Evolutionary conservation across 352 stramenopile genomes (phyloP), one percentile per base, ranked within the genome.

Genomic region (Globisporangium sylvaticum): DNA sequence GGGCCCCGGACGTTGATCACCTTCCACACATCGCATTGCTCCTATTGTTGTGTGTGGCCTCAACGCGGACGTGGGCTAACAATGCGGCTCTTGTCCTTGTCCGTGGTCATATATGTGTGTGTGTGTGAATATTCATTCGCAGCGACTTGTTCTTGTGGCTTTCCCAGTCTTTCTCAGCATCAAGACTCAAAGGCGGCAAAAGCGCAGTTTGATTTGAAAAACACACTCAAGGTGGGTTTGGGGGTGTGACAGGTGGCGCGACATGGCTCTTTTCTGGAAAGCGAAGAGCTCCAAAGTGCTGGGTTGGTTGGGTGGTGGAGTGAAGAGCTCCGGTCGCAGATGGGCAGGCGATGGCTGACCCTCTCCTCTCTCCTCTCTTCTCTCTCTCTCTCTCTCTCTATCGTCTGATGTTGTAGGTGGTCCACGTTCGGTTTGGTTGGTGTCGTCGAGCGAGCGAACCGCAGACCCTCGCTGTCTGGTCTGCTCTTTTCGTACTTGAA

Each of bases 401-500:
- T 42, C 25, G 20, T 58, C 60, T 58, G n/a, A 34, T 54, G 58
- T 63, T 53, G 37, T 18, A 58, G 53, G 25, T 58, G 53, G 53
- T 58, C 25, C 20, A 25, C 58, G 27, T 22, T 64, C 7, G 25
- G 32, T 66, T 66, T 66, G 62, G 32, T 66, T 59, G 62, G 50
- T 50, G 27, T 59, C 54, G 54, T 59, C 29, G 29, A 31, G 57
- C 24, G n/a, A 52, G 56, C 52, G 14, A 52, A 37, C 56, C 24
- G 14, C 56, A 5, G 9, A 18, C 25, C 50, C 27, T 66, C 62
- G 59, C 42, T 31, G 62, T 59, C 62, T 67, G 44, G 32, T 64
- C 56, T 65, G 57, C 31, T 20, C 46, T 57, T 42, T 52, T 65
- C 58, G 37, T 73, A 83, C 79, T 91, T 91, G 81, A 89, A 91